phyloP scores from a whole-genome alignment of 306 rosid species.

The Vigna unguiculata region DNA sequence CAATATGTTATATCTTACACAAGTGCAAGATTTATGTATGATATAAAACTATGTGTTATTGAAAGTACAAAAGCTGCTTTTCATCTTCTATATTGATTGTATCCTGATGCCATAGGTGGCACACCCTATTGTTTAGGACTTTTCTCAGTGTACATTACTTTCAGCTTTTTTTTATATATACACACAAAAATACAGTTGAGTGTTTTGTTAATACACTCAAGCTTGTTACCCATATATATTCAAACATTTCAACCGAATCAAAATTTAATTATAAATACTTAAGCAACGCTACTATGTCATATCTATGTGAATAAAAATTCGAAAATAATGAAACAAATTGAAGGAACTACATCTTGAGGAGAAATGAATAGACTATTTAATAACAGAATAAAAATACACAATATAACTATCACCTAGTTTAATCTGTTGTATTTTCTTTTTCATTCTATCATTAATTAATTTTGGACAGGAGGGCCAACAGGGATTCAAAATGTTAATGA shows the following conservation, averaged over 20 bases:
- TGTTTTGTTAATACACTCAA: too few species aligned
- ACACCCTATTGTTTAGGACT: too few species aligned
- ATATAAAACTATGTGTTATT: too few species aligned
- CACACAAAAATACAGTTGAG: too few species aligned
- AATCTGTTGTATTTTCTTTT: background rate
- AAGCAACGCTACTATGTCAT: background rate
- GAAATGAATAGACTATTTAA: background rate
- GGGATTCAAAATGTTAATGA: constrained; percentile 8
- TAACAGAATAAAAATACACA: constrained; percentile 11
- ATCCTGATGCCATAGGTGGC: too few species aligned
- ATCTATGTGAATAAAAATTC: background rate
- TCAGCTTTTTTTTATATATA: too few species aligned
- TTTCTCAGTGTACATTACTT: too few species aligned
- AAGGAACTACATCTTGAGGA: constrained; percentile 3
- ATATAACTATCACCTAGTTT: constrained; percentile 18
- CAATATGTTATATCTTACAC: too few species aligned
- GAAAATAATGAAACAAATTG: constrained; percentile 20
- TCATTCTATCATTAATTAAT: constrained; percentile 16
- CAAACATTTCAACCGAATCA: background rate
- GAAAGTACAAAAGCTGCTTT: too few species aligned
- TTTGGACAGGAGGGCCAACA: constrained; percentile 9
- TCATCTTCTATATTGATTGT: too few species aligned
- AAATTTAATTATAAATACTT: background rate
- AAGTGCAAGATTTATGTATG: too few species aligned
- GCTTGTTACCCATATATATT: too few species aligned